Base-by-base conservation (phyloP, 2,329 filamentous ascomycete genomes). In the Fusarium pseudoanthophilum region DNA sequence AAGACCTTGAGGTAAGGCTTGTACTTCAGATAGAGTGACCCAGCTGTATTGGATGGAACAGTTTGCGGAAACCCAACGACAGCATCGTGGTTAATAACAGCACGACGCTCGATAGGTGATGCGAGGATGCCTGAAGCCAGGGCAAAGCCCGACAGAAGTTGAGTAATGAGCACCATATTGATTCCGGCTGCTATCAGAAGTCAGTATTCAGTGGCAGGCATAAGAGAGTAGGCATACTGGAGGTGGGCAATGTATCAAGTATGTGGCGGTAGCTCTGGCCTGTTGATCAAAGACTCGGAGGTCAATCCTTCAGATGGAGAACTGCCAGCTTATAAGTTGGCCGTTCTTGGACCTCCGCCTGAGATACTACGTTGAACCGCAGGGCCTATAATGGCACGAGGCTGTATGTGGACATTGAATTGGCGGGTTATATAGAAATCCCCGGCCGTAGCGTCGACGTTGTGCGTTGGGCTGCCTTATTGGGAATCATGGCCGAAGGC, bases 1-100 rank as follows among this genome's bases (percentile, higher is more conserved):
- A 85, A 83, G 10, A 91, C 86, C n/a, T 76, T 76, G 37, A 83
- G 73, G 65, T 76, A 81, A 16, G 81, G 81, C 72, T 81, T 80
- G 73, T 80, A 81, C 72, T 80, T 81, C n/a, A 79, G 74, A 56
- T 80, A 81, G 34, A 80, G 63, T 30, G 64, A 60, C 30, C 81
- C 80, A 40, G 75, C 68, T 13, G 72, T 74, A 58, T 72, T 77
- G 21, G 74, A 69, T 11, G 81, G 81, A 37, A 81, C 77, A 15
- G 78, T 71, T 72, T 82, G 70, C 11, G 74, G 49, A 45, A 82
- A 81, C 4, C 80, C 80, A 43, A 80, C 76, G 16, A 82, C 77
- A n/a, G 76, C 77, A 59, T 80, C 76, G 39, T 82, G 79, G 56
- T 24, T 49, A 55, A 81, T 80, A 57, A 81, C 75, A 39, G 68